Base-by-base conservation (phyloP, 2,329 filamentous ascomycete species). In the Neonectria punicea region DNA sequence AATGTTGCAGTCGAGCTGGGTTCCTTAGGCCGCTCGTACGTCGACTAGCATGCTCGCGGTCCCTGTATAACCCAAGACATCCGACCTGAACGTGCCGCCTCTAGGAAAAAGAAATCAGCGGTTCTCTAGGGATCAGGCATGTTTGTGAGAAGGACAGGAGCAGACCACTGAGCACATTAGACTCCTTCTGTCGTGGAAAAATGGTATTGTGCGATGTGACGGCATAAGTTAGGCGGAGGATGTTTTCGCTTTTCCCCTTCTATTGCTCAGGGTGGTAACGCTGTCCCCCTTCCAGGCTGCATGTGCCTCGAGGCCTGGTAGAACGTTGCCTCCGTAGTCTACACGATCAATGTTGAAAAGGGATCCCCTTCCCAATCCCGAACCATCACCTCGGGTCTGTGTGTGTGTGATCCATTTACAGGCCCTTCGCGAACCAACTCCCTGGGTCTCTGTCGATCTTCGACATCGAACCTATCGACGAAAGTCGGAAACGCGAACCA, bases 331-430 rank as follows among this genome's bases (percentile, higher is more conserved):
- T 30, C 25, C 51, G 32, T 46, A 13, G 3, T 41, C 41, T 14
- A 6, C 8, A 32, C 32, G 7, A 32, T 41, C 16, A 53, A 20
- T 18, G 18, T 63, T 63, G 41, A 55, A 63, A 60, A 55, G 32
- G 20, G 8, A n/a, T 39, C 2, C 4, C 36, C 20, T 55, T 28
- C 32, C 55, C 50, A 51, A 22, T 49, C 10, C 20, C 10, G 20
- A 22, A 16, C 16, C 46, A 36, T 28, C 28, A 16, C 32, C 14
- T 43, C 4, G n/a, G 14, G 22, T 59, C 32, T 59, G 32, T 18
- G 22, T 18, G 22, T 39, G 32, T 36, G 25, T 9, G 36, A 36
- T 49, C 50, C 34, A 55, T 63, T 16, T 8, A 39, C 41, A 46
- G 46, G 60, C 39, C 51, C 34, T 51, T 46, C 8, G 3, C 25